phyloP scores from a whole-genome alignment of 805 yeast species.

The Hanseniaspora thailandica region DNA sequence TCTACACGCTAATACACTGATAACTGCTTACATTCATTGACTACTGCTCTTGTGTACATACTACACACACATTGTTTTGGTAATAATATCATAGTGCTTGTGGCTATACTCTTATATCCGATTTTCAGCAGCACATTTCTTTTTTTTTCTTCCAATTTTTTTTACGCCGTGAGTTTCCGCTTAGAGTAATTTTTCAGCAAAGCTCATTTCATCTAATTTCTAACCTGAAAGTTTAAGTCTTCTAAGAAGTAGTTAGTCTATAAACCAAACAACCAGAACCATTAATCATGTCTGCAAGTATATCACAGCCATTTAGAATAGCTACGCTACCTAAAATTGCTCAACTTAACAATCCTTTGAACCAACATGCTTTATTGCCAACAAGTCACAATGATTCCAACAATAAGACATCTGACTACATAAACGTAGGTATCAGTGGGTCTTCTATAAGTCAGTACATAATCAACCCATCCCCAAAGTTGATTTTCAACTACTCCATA shows the following conservation, averaged over 20 bases:
- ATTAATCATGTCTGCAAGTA: constrained; percentile 16
- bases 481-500: constrained; percentile 26
- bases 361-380: constrained; percentile 22
- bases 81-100: background rate
- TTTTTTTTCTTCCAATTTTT: background rate
- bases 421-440: constrained; percentile 29
- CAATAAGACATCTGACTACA: constrained; percentile 21
- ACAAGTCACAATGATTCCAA: constrained; percentile 21
- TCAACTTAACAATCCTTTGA: constrained; percentile 22
- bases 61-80: no score
- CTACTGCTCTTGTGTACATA: no score
- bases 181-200: background rate
- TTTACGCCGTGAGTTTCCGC: background rate
- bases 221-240: no score
- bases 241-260: no score
- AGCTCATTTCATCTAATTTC: no score
- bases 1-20: no score
- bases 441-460: constrained; percentile 28
- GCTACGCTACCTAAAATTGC: constrained; percentile 27
- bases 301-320: constrained; percentile 29
- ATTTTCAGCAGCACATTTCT: background rate
- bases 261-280: background rate
- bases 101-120: background rate
- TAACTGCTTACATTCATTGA: no score
- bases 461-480: constrained; percentile 29